A percentile compares a stretch with the other conserved stretches of the same genome.
Evolutionary conservation across 2,329 filamentous ascomycete species (phyloP).

Genomic region (Pseudogymnoascus sp.): DNA sequence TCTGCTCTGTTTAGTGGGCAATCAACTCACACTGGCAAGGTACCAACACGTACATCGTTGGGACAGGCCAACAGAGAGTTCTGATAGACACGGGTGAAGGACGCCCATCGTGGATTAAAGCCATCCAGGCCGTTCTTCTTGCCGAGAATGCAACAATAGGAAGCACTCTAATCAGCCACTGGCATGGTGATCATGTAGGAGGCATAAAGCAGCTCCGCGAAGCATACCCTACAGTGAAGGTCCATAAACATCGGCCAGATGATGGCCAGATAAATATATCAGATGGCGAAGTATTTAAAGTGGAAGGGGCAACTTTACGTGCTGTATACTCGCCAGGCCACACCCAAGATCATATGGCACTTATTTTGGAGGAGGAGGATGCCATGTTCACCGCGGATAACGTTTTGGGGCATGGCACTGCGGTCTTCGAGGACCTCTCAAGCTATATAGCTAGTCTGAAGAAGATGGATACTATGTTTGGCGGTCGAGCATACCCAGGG

Average conservation of each 20-base stretch:
- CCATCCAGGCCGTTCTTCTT: slow-evolving; percentile 57
- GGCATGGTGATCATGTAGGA: slow-evolving; percentile 81
- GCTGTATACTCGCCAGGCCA: slow-evolving; percentile 68
- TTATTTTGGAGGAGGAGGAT: slow-evolving; percentile 69
- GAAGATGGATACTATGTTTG: slow-evolving; percentile 60
- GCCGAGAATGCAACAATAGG: slow-evolving; percentile 63
- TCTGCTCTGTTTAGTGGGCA: not conserved
- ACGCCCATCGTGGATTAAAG: slow-evolving; percentile 59
- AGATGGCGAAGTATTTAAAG: slow-evolving; percentile 47
- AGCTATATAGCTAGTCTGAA: slow-evolving; percentile 63
- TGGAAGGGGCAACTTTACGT: slow-evolving; percentile 58
- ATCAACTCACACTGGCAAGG: slow-evolving; percentile 50
- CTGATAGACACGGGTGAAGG: slow-evolving; percentile 91
- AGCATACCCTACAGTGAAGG: slow-evolving; percentile 53
- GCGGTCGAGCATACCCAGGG: slow-evolving; percentile 73
- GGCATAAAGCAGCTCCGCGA: slow-evolving; percentile 65
- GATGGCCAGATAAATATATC: slow-evolving; percentile 47
- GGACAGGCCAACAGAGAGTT: slow-evolving; percentile 64
- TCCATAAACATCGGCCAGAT: slow-evolving; percentile 61
- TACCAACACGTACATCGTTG: slow-evolving; percentile 93
- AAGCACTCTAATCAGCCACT: slow-evolving; percentile 77
- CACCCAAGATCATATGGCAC: slow-evolving; percentile 73
- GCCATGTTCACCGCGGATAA: slow-evolving; percentile 88
- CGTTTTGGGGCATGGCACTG: slow-evolving; percentile 78
- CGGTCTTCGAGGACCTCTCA: slow-evolving; percentile 72